A percentile compares a stretch with the other conserved stretches of the same genome.
Conservation (phyloP, 768 basidiomycete genomes). For the Albatrellus ellisii region DNA sequence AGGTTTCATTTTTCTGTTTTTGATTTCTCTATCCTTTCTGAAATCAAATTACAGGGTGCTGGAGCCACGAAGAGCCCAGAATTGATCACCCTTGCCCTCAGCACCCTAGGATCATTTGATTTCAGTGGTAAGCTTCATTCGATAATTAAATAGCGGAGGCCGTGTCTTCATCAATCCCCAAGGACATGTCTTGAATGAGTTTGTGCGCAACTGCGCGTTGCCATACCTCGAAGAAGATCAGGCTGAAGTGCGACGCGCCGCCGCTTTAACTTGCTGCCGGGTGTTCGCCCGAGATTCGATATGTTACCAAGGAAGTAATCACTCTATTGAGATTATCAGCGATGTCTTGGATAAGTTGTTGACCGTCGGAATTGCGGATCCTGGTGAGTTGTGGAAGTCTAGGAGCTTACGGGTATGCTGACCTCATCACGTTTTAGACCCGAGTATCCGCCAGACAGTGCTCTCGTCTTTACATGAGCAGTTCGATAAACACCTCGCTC, state of each 20-base stretch:
- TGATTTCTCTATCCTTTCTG: neutral
- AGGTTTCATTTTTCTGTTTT: conserved; percentile 22
- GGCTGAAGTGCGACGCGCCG: conserved; percentile 75
- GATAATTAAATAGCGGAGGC: too few relatives aligned
- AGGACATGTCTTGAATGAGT: conserved; percentile 94
- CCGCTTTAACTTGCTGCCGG: conserved; percentile 83
- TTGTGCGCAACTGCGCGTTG: conserved; percentile 81
- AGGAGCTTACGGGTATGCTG: conserved; percentile 5
- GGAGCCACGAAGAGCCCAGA: conserved; percentile 47
- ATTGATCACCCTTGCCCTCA: conserved; percentile 68
- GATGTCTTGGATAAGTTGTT: conserved; percentile 96
- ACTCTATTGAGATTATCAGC: conserved; percentile 93
- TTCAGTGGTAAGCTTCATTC: conserved; percentile 56
- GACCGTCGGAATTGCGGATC: conserved; percentile 92
- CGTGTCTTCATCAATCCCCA: too few relatives aligned
- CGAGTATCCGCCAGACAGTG: conserved; percentile 75
- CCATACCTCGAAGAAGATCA: conserved; percentile 93
- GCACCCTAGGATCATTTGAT: conserved; percentile 83
- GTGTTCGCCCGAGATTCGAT: conserved; percentile 93
- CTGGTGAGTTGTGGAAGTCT: conserved; percentile 38
- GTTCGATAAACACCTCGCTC: conserved; percentile 94
- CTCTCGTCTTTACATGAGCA: conserved; percentile 79
- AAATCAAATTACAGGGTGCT: conserved; percentile 1
- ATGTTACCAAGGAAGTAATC: conserved; percentile 88
- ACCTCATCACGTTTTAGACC: conserved; percentile 4